Conservation (phyloP, 345 rosid genomes). For the Reutealis trisperma region DNA sequence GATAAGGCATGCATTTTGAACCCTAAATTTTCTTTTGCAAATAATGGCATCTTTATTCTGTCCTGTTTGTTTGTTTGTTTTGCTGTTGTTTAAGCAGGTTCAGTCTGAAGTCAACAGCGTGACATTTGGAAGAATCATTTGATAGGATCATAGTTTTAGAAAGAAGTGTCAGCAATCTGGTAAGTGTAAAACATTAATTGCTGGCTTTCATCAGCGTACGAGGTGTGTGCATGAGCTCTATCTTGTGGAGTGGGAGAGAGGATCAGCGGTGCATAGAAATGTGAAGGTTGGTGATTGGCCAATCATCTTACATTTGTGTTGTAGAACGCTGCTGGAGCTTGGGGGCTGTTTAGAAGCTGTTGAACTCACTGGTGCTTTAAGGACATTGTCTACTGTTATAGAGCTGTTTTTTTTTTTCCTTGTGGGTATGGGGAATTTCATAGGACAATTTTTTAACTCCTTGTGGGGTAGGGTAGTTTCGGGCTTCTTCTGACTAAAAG, state of each 20-base stretch:
- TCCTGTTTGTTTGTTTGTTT: constrained; percentile 24
- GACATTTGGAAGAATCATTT: not conserved
- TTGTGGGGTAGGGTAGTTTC: no score
- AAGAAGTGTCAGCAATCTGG: constrained; percentile 5
- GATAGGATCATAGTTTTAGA: not conserved
- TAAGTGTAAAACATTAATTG: constrained; percentile 12
- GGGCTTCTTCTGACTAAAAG: not conserved
- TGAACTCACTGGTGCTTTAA: not conserved
- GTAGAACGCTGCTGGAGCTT: not conserved
- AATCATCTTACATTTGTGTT: not conserved
- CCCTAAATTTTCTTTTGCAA: constrained; percentile 28
- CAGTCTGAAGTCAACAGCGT: constrained; percentile 37
- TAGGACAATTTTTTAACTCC: no score
- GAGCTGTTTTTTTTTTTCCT: not conserved
- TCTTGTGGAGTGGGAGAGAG: not conserved
- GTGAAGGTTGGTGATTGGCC: not conserved
- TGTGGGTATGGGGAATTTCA: not conserved
- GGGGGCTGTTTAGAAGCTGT: not conserved
- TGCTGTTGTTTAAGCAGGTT: constrained; percentile 33
- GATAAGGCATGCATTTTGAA: constrained; percentile 59
- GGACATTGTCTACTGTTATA: not conserved
- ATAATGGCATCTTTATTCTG: constrained; percentile 41
- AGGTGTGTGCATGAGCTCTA: not conserved
- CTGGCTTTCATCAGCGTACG: constrained; percentile 9
- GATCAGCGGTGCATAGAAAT: not conserved